Evolutionary conservation across 192 early-diverging fungal genomes (phyloP), one percentile per base, ranked within the genome.

Genomic region (Backusella liffmaniae): DNA sequence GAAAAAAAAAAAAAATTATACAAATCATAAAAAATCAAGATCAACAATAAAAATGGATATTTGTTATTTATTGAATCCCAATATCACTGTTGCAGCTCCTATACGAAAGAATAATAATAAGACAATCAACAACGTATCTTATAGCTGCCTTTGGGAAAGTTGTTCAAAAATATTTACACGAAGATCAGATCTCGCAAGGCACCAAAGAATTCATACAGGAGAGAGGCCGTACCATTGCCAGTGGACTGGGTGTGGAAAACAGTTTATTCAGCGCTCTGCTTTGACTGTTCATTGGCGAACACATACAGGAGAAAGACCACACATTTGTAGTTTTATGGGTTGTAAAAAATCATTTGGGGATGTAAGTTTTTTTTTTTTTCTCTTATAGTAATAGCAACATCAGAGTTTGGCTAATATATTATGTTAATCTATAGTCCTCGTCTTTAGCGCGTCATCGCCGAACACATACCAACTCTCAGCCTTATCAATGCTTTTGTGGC

Each of bases 261-360:
- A 76, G 6, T 76, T 76, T 70, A 92, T 92, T 76, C 92, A 94
- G 80, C 88, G 89, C 36, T 92, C 90, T n/a, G 92, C 91, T 70
- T 82, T 94, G 66, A 92, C 90, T 3, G 90, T 94, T 26, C 92
- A 94, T 80, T 82, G 86, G 67, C 89, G 92, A 62, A 91, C 89
- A 16, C 91, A 92, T 76, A 90, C 91, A 42, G 91, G 91, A 30
- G 90, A 91, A 67, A 82, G 88, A 67, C 91, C 91, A 37, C 90
- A 91, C 78, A 77, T 84, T 44, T 92, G 91, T 79, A 84, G 87
- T 76, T 87, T 86, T 82, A 81, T 84, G 36, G 79, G 79, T 53
- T 94, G 93, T 78, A 86, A 86, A 79, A 35, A 66, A 66, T 66
- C 32, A 35, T 34, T 66, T 29, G 26, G 65, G 4, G 65, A 29